Evolutionary conservation across 257 asterid genomes (phyloP), one percentile per base, ranked within the genome.

Genomic region (Linaria vulgaris): DNA sequence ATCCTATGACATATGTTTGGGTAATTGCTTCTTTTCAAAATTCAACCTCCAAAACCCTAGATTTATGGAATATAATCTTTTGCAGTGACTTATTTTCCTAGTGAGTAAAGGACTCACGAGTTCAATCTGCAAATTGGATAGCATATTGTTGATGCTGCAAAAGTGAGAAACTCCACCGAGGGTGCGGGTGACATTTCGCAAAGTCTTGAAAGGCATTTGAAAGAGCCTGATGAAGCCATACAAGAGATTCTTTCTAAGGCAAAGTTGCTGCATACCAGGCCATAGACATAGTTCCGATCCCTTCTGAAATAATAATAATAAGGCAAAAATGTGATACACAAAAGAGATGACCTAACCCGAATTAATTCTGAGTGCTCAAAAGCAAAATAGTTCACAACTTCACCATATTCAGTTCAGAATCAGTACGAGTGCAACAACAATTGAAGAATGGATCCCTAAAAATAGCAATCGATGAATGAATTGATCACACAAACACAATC

Each of bases 201-300:
- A 39, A 27, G 96, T 86, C 73, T 85, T 92, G 86, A 86, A 87
- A 16, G 98, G 97, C 80, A 88, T 22, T 1, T 95, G 79, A 55
- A 88, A 80, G 48, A 88, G 81, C 63, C 86, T 78, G 92, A 86
- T 79, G 62, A 92, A 83, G 15, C 90, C 96, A 50, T 87, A 86
- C 64, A 92, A 60, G 22, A 83, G 88, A 82, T 78, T 79, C 79
- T 86, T 88, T 72, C 97, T 86, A n/a, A 85, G 67, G 72, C 89
- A 80, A 69, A 92, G 82, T 56, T 89, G 96, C 74, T 88, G 78
- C 90, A 82, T 84, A 57, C 88, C 95, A 5, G 96, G 96, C 98
- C 96, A 91, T 22, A 79, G 87, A 61, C 95, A 85, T 24, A 82
- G 76, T 85, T 86, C 82, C 63, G 83, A 78, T 67, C 88, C 95